Evolutionary conservation across 2,329 filamentous ascomycete species (phyloP), one percentile per base, ranked within the genome.

Genomic region (Hymenoscyphus repandus): DNA sequence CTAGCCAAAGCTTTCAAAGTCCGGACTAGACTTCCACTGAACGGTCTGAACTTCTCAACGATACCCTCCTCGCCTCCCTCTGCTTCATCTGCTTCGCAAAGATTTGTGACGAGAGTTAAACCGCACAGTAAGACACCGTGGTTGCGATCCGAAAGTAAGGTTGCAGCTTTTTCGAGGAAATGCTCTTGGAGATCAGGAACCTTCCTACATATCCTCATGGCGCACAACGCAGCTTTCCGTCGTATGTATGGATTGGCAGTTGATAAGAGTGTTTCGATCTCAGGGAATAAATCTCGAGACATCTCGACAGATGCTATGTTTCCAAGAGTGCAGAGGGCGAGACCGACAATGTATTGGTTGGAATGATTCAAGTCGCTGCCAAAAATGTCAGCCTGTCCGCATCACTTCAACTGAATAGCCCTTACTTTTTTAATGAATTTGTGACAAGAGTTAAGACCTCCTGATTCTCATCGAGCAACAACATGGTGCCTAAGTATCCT

Each of bases 251-350:
- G 93, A 69, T 99, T 99, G 47, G 90, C 86, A 44, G 91, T 96
- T 38, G 90, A 87, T 58, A 99, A 75, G 44, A 97, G 83, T 54
- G 80, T 88, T 70, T 99, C 95, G 68, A 99, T 88, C 76, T 99
- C 92, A 60, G 90, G 82, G 69, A 99, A 99, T 17, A 99, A 76
- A 71, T 99, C 93, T 75, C 93, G 81, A 15, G 93, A 95, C 93
- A 99, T 99, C 69, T 99, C 93, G 64, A 97, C 79, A 1, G 92
- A 96, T 52, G 95, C 92, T 62, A 99, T 99, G 69, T 99, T 99
- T 60, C 92, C 93, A 17, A 99, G 81, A 0, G 95, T 96, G 69
- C 92, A 96, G 31, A 99, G 83, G 54, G 93, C 93, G 46, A 99
- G 85, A 20, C 95, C 93, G 61, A 97, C 93, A 55, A 99, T 90